Evolutionary conservation across 2,329 filamentous ascomycete species (phyloP).

Genomic region (Cordyceps pruinosa): DNA sequence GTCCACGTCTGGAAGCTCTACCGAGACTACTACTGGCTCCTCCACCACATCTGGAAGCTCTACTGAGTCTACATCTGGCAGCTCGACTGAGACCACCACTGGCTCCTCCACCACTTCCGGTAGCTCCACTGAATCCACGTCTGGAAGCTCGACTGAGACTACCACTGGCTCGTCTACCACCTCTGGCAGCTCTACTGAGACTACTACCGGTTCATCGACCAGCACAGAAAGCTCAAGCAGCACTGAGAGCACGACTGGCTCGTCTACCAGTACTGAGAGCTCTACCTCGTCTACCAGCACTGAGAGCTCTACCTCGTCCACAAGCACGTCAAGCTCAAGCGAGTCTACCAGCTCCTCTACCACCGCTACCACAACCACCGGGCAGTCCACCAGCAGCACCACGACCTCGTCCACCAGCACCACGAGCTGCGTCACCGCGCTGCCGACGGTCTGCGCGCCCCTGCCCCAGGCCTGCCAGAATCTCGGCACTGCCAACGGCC

Average conservation of each 20-base stretch:
- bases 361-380: neutral
- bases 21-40: neutral
- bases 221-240: neutral
- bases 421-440: constrained; percentile 13
- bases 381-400: no score
- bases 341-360: neutral
- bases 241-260: neutral
- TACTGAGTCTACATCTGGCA: neutral
- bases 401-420: neutral
- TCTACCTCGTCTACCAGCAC: neutral
- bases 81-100: neutral
- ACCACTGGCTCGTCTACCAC: neutral
- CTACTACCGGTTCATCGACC: neutral
- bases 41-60: neutral
- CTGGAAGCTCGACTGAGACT: neutral
- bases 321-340: no score
- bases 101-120: neutral
- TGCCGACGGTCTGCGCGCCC: constrained; percentile 9
- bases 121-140: neutral
- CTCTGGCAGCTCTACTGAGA: neutral
- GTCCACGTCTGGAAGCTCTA: neutral
- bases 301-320: neutral
- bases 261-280: neutral
- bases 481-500: constrained; percentile 5
- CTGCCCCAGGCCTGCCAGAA: constrained; percentile 14